Evolutionary conservation across 306 rosid genomes (phyloP), one percentile per base, ranked within the genome.

Genomic region (Ochetophila trinervis): DNA sequence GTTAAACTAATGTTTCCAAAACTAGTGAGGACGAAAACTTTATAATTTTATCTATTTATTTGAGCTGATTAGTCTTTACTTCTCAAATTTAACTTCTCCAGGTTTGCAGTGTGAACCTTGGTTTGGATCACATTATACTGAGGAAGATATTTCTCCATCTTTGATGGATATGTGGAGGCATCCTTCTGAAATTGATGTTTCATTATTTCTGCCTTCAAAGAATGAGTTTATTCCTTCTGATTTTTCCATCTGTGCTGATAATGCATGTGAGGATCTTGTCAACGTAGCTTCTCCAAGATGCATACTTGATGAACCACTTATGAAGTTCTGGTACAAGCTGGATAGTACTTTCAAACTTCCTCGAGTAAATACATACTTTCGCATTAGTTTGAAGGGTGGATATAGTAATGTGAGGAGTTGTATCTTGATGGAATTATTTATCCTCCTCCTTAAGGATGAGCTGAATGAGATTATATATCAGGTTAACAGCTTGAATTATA

Each of bases 151-250:
- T 77, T 67, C 90, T 61, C 75, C 83, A 69, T 54, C 80, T 67
- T 76, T 90, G 83, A 76, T 90, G 74, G 84, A 88, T 57, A 66
- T 86, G 36, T 93, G 99, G 99, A 84, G 76, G 77, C 76, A 86
- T 84, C 88, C 99, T 78, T 80, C 84, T 10, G 86, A 84, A 63
- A 69, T 88, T 69, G 97, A 93, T 78, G 70, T 58, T 60, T 76
- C 87, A 20, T 81, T 93, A 68, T 87, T 87, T 84, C 92, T 93
- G 71, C 98, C 98, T 11, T 78, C 89, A 36, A 87, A 84, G 76
- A 93, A 93, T 71, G 97, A 87, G 66, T 93, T 89, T 77, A 89
- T 93, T 86, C 97, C 98, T 32, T 71, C 82, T 70, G 95, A 93
- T 80, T 89, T 93, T 83, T 86, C 94, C 60, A 78, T 89, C 55